A percentile compares a stretch with the other conserved stretches of the same genome.
Evolutionary conservation across 768 basidiomycete genomes (phyloP).

Genomic region (Termitomyces sp.): DNA sequence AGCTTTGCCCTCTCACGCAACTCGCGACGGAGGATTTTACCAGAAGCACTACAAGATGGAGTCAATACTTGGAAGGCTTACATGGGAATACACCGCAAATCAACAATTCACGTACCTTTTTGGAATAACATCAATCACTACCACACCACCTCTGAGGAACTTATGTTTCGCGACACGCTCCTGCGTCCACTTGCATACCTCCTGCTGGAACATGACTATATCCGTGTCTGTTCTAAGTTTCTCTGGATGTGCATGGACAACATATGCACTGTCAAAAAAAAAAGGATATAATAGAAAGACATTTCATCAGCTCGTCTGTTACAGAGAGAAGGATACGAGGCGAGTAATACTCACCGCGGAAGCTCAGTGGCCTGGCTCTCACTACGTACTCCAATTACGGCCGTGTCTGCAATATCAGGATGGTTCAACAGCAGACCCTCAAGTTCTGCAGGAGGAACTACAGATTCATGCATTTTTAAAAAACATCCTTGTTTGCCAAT

Average conservation of each 20-base stretch:
- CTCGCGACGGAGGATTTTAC: constrained; percentile 82
- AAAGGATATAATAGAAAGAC: neutral
- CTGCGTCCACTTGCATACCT: constrained; percentile 64
- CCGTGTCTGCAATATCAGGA: constrained; percentile 71
- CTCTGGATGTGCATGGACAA: constrained; percentile 47
- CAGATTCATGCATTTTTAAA: neutral
- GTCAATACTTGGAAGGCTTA: neutral
- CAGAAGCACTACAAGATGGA: constrained; percentile 53
- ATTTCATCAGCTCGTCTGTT: too few relatives aligned
- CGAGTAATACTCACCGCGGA: constrained; percentile 47
- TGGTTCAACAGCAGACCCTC: constrained; percentile 74
- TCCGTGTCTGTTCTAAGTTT: constrained; percentile 28
- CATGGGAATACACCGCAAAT: too few relatives aligned
- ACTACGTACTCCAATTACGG: constrained; percentile 72
- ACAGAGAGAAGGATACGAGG: too few relatives aligned
- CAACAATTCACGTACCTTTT: constrained; percentile 47
- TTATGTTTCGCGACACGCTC: constrained; percentile 73
- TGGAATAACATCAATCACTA: constrained; percentile 58
- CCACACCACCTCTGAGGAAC: constrained; percentile 70
- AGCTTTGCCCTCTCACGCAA: constrained; percentile 63
- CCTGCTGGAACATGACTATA: constrained; percentile 37
- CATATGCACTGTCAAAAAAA: constrained; percentile 45
- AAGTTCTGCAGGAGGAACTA: constrained; percentile 84
- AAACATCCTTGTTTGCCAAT: neutral
- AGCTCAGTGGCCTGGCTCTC: constrained; percentile 74